Evolutionary conservation across 2,329 filamentous ascomycete genomes (phyloP).

Genomic region (Penicillium palitans): DNA sequence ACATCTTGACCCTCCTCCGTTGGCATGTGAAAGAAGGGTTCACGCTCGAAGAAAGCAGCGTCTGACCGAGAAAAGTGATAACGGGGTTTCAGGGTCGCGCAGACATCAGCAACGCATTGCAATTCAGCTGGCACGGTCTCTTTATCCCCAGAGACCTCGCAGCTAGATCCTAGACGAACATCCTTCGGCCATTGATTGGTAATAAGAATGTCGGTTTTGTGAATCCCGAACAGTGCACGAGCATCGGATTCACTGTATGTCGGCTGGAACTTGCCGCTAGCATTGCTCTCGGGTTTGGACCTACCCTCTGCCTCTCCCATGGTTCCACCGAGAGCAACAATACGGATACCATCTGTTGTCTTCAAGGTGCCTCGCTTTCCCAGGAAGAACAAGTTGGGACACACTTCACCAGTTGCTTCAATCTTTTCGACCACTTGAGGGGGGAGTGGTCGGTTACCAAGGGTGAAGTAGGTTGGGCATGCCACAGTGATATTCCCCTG

Average conservation of each 20-base stretch:
- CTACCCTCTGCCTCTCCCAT: slow-evolving; percentile 39
- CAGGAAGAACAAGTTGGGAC: slow-evolving; percentile 86
- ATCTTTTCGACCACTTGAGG: slow-evolving; percentile 69
- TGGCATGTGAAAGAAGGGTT: slow-evolving; percentile 78
- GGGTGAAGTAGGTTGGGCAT: slow-evolving; percentile 85
- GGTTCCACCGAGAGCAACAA: slow-evolving; percentile 80
- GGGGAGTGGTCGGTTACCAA: slow-evolving; percentile 74
- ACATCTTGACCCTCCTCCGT: slow-evolving; percentile 52
- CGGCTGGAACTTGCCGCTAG: slow-evolving; percentile 68
- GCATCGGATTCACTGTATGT: slow-evolving; percentile 77
- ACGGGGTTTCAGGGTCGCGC: slow-evolving; percentile 75
- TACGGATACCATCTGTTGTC: slow-evolving; percentile 82
- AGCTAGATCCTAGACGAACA: slow-evolving; percentile 64
- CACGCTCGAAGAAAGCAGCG: slow-evolving; percentile 79
- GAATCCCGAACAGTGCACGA: slow-evolving; percentile 71
- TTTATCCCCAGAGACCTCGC: slow-evolving; percentile 53
- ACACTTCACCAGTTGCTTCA: slow-evolving; percentile 71
- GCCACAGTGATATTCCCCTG: slow-evolving; percentile 71
- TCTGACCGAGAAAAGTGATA: slow-evolving; percentile 81
- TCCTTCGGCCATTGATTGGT: slow-evolving; percentile 82
- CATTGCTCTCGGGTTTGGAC: slow-evolving; percentile 39
- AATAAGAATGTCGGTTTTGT: slow-evolving; percentile 80
- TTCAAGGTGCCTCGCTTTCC: slow-evolving; percentile 85
- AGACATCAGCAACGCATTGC: slow-evolving; percentile 76
- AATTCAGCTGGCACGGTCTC: slow-evolving; percentile 55